Evolutionary conservation across 2,329 filamentous ascomycete species (phyloP).

Genomic region (Curvularia sp.): DNA sequence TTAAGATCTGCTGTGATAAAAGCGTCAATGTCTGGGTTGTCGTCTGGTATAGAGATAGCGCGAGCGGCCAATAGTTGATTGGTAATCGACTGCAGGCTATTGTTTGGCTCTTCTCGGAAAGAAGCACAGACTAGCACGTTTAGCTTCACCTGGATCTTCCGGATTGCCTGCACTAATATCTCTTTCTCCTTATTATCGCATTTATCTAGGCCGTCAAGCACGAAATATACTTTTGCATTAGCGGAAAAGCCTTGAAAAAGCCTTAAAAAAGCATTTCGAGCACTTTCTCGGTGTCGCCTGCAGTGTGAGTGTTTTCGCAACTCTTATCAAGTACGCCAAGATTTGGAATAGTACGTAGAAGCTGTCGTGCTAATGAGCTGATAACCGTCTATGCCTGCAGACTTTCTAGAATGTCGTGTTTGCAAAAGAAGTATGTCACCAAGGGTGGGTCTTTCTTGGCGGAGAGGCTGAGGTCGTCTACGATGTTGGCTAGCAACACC

Average conservation of each 20-base stretch:
- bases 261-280: constrained; percentile 27
- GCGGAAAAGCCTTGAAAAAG: constrained; percentile 25
- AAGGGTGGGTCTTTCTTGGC: background rate
- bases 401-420: constrained; percentile 33
- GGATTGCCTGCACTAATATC: constrained; percentile 24
- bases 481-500: constrained; percentile 55
- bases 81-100: constrained; percentile 5
- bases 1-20: constrained; percentile 41
- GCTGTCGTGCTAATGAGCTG: constrained; percentile 46
- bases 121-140: constrained; percentile 37
- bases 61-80: constrained; percentile 9
- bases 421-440: constrained; percentile 42
- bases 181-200: constrained; percentile 30
- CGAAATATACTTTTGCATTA: constrained; percentile 35
- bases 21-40: constrained; percentile 30
- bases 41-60: constrained; percentile 29
- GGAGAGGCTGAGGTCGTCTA: constrained; percentile 38
- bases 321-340: constrained; percentile 18
- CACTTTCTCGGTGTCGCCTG: constrained; percentile 26
- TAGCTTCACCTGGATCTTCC: constrained; percentile 30
- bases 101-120: constrained; percentile 29
- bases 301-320: constrained; percentile 9
- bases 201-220: constrained; percentile 50
- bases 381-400: constrained; percentile 36
- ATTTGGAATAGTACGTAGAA: constrained; percentile 42